phyloP scores from a whole-genome alignment of 169 alveolate species.

The Cryptosporidium baileyi region DNA sequence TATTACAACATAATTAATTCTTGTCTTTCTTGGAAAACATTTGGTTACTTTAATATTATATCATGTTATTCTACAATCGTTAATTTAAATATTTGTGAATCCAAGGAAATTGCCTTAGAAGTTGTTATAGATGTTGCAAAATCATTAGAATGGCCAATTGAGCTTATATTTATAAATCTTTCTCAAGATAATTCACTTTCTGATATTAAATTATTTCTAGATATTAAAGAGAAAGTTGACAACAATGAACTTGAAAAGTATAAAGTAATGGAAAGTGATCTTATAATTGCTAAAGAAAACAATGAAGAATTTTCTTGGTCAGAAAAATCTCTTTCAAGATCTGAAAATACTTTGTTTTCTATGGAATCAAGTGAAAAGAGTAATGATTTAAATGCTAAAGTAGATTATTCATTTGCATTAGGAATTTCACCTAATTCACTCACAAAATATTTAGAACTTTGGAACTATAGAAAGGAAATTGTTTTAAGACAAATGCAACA shows the following conservation, averaged over 20 bases:
- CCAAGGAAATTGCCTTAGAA: background rate
- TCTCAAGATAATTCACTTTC: conserved; percentile 33
- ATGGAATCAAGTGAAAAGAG: background rate
- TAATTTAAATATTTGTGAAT: conserved; percentile 8
- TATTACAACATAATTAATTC: conserved; percentile 18
- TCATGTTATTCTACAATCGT: conserved; percentile 38
- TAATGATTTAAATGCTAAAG: background rate
- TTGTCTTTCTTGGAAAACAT: conserved; percentile 58
- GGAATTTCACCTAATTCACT: background rate
- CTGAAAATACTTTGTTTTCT: background rate
- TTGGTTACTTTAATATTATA: conserved; percentile 56
- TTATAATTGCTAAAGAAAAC: conserved; percentile 2
- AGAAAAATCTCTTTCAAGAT: conserved; percentile 21
- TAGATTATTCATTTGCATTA: conserved; percentile 26
- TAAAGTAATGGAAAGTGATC: background rate
- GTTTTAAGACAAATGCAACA: background rate
- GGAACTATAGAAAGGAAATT: conserved; percentile 26
- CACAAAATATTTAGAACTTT: background rate
- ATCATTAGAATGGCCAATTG: conserved; percentile 41
- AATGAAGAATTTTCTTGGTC: conserved; percentile 43
- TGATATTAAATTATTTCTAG: background rate
- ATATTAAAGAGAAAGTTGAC: background rate
- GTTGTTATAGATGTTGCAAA: conserved; percentile 10
- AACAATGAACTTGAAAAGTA: conserved; percentile 3
- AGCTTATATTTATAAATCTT: conserved; percentile 3